Evolutionary conservation across 73 alveolate genomes (phyloP), one percentile per base, ranked within the genome.

Genomic region (Paramecium sexaurelia): DNA sequence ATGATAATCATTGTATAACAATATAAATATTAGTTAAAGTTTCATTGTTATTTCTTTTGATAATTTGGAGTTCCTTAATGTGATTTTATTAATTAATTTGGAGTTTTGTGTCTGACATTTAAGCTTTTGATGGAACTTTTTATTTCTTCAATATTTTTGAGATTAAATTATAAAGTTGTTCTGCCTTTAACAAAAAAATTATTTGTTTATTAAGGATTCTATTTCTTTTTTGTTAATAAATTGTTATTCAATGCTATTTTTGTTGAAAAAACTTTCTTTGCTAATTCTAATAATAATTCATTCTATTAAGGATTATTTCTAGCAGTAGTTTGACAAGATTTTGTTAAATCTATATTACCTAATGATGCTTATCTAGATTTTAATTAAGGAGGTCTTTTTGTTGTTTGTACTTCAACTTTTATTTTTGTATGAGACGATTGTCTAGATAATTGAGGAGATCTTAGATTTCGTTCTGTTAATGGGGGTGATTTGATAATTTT

Each of bases 171-270:
- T 2, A 61, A 11, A 8, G 19, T 40, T n/a, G 66, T 71, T 20
- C 57, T 71, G 8, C 90, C 90, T 33, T 78, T 78, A 20, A 78
- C 90, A 78, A 78, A 78, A 20, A 78, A 78, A 45, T 78, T 78
- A 17, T 43, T 37, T 5, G 43, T 19, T 39, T 26, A 43, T 10
- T 39, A 7, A 15, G 68, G 67, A 17, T 5, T 41, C 20, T 15
- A 5, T 78, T 27, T 22, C 71, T 78, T 78, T 43, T 78, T 78
- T 19, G 32, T 78, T 7, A 73, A 0, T 4, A 19, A 13, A 36
- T 27, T 36, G 15, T 36, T 36, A 39, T 17, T 78, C 1, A 22
- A 0, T 5, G 90, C 45, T n/a, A 35, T 71, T 40, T 71, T 71
- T 7, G 55, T 35, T 27, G 68, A 40, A 5, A 78, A 41, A 3